Base-by-base conservation (phyloP, 2,329 filamentous ascomycete species). In the Phyllosticta capitalensis region DNA sequence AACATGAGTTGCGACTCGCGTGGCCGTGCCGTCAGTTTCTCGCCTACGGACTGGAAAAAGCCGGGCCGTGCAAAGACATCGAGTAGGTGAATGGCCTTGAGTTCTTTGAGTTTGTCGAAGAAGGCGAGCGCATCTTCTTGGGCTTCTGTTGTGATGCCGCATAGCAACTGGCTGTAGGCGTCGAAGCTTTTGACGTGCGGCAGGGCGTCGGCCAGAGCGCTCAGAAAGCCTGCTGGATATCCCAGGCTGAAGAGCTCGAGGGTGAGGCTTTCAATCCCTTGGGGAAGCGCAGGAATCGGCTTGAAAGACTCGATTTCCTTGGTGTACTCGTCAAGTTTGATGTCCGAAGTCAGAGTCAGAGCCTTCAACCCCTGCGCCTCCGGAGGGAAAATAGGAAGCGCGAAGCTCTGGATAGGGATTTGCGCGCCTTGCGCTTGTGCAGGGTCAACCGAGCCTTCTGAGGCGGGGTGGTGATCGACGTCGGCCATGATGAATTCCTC, bases 241-340 rank as follows among this genome's bases (percentile, higher is more conserved):
- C 78, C 78, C 5, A 79, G 67, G 12, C 71, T 72, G 71, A 80
- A 80, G 26, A 78, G 70, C 63, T 80, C 78, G 50, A 80, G 72
- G 0, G 76, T 78, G 1, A 80, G 67, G 59, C 67, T 67, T 33
- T 75, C 74, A 63, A 79, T 76, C 20, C 65, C 66, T 14, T 57
- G 24, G 0, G 77, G 77, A 0, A 79, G 67, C 5, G 55, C 52
- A 2, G 65, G 61, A 7, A 60, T 56, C 5, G 58, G 28, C 9
- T 54, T 6, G 50, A 60, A 60, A 12, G 70, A 64, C 56, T 71
- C 56, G 12, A 80, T 70, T 7, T 75, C 64, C 17, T 61, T 55
- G 57, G 75, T 71, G 67, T 79, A 80, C 48, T 77, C 74, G 63
- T 75, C 72, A 58, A 77, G 71, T 62, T 75, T 75, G 68, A 80